Base-by-base conservation (phyloP, 2,329 filamentous ascomycete species). In the Diaporthe citri region DNA sequence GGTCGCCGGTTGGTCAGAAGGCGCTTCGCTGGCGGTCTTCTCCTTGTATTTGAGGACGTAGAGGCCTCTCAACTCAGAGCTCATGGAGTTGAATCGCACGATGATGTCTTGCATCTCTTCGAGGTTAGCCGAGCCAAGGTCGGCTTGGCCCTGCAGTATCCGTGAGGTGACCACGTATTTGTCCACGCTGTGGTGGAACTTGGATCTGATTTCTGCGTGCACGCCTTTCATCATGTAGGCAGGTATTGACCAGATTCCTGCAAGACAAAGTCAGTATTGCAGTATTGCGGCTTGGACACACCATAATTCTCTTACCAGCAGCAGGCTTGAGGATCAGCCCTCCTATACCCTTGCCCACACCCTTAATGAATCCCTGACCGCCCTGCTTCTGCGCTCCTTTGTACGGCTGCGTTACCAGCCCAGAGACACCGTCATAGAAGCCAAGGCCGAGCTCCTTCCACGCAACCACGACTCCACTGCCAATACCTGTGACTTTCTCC, bases 161-260 rank as follows among this genome's bases (percentile, higher is more conserved):
- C 95, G 89, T 3, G 94, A 93, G 1, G 94, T 90, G 60, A 95
- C 90, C 77, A 97, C 94, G 81, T 96, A 96, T 78, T 94, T 95
- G 66, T 94, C 88, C 25, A 95, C 91, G 76, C 91, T 94, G 59
- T 89, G 91, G 34, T 92, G 91, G 78, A 95, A 93, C 60, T 89
- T 84, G 77, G 93, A 95, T 76, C 92, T 89, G 71, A 97, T 88
- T 81, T 96, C 93, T 55, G 94, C 93, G 79, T 96, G 92, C 1
- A 97, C 87, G 2, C 95, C 95, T 81, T 96, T 94, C 87, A 96
- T 93, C 4, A 94, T 90, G 80, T 97, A 97, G 7, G 93, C 95
- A 0, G 95, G 94, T 5, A 97, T 83, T 1, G 90, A 90, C 90
- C 91, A 94, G 22, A 94, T 82, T 8, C 89, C 91, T 88, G 75